Evolutionary conservation across 2,329 filamentous ascomycete genomes (phyloP).

Genomic region (Talaromyces sp.): DNA sequence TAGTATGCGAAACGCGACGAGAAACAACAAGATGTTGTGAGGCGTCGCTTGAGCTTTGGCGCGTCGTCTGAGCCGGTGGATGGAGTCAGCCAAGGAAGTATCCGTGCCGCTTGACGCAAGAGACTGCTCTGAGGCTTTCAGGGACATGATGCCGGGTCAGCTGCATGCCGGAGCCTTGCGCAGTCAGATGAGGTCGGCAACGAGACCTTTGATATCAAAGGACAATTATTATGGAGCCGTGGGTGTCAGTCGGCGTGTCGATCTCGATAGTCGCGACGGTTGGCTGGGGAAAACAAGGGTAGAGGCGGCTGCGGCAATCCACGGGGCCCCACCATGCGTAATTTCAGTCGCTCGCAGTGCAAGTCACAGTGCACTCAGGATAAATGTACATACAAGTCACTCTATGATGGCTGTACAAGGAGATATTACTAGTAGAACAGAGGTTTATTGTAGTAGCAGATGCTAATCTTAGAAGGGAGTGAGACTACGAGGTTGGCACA

Average conservation of each 20-base stretch:
- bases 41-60: conserved; percentile 14
- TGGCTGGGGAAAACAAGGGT: conserved; percentile 7
- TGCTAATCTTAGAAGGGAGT: not conserved
- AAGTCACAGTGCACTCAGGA: not conserved
- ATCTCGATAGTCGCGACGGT: conserved; percentile 6
- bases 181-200: conserved; percentile 3
- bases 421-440: not conserved
- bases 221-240: not conserved
- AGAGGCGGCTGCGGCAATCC: conserved; percentile 13
- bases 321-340: conserved; percentile 10
- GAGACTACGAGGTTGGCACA: not conserved
- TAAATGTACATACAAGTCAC: not conserved
- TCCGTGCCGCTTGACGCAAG: conserved; percentile 17
- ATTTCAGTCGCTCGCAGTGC: not conserved
- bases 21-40: conserved; percentile 34
- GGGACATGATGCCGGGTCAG: conserved; percentile 17
- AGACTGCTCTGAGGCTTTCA: conserved; percentile 20
- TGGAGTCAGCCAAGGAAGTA: conserved; percentile 3
- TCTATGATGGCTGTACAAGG: not conserved
- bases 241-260: not conserved
- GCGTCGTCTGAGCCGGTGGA: conserved; percentile 10
- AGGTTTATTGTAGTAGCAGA: not conserved
- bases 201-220: not conserved
- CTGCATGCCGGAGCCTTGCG: conserved; percentile 19
- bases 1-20: conserved; percentile 68